Evolutionary conservation across 78 protist species (phyloP).

Genomic region (Chrysochromulina tobinii): DNA sequence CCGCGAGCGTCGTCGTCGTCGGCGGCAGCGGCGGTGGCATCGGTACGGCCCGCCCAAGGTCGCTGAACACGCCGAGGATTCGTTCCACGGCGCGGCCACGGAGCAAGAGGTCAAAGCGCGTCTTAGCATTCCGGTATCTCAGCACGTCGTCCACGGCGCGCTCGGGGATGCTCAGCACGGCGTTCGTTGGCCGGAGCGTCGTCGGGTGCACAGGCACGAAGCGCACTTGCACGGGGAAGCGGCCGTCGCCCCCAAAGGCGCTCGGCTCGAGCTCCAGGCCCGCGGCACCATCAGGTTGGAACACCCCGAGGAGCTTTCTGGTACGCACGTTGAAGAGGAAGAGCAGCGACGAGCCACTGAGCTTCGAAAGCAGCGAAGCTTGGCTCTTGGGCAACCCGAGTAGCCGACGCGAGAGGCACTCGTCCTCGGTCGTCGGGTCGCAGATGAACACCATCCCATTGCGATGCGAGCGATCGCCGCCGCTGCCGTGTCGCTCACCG

Average conservation of each 20-base stretch:
- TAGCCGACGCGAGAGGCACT: not conserved
- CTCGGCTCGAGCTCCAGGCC: not conserved
- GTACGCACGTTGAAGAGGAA: constrained; percentile 13
- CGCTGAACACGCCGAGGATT: no score
- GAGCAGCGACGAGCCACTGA: not conserved
- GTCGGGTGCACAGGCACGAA: not conserved
- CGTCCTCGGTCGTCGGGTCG: not conserved
- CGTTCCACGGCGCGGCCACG: no score
- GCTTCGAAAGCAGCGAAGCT: not conserved
- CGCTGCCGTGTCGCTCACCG: not conserved
- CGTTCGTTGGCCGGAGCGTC: no score
- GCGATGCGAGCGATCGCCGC: not conserved
- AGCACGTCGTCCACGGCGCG: not conserved
- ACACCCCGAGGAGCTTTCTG: not conserved
- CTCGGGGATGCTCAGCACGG: not conserved
- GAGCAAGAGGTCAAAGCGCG: constrained; percentile 11
- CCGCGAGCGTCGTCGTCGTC: no score
- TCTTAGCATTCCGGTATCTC: not conserved
- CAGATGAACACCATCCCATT: constrained; percentile 1
- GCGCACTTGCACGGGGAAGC: constrained; percentile 5
- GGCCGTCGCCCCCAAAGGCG: not conserved
- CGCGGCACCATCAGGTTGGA: not conserved
- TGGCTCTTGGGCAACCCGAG: constrained; percentile 1
- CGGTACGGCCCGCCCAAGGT: no score
- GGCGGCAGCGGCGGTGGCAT: no score